A percentile compares a stretch with the other conserved stretches of the same genome.
phyloP scores from a whole-genome alignment of 148 eudicot genomes.

The Camellia granthamiana region DNA sequence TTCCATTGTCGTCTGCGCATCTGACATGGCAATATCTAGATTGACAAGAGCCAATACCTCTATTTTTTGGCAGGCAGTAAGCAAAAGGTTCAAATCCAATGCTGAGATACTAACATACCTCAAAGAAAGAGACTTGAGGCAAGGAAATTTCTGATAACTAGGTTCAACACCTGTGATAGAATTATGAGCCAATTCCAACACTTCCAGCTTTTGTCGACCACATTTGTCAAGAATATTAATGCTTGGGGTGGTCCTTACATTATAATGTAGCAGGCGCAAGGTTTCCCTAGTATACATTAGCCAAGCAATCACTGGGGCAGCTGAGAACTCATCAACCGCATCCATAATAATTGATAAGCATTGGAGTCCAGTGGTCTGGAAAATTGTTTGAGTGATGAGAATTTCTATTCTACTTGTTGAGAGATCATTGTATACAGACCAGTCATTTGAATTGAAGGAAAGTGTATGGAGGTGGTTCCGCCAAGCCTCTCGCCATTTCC shows the following conservation, averaged over 20 bases:
- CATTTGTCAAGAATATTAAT: slow-evolving; percentile 80
- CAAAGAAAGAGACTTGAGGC: slow-evolving; percentile 69
- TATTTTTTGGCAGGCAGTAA: slow-evolving; percentile 73
- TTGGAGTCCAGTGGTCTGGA: slow-evolving; percentile 73
- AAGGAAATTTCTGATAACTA: slow-evolving; percentile 71
- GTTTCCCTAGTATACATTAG: slow-evolving; percentile 81
- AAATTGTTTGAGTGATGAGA: slow-evolving; percentile 77
- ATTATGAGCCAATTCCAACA: slow-evolving; percentile 64
- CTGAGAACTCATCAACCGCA: slow-evolving; percentile 85
- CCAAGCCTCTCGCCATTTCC: slow-evolving; percentile 84
- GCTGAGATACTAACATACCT: slow-evolving; percentile 78
- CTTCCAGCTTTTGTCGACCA: slow-evolving; percentile 76
- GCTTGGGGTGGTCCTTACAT: slow-evolving; percentile 67
- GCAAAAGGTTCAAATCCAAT: slow-evolving; percentile 71
- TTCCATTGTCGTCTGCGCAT: slow-evolving; percentile 69
- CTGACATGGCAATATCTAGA: slow-evolving; percentile 76
- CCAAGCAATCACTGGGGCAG: slow-evolving; percentile 92
- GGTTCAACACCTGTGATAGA: slow-evolving; percentile 79
- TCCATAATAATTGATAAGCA: slow-evolving; percentile 65
- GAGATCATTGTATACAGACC: slow-evolving; percentile 60
- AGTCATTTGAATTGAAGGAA: slow-evolving; percentile 66
- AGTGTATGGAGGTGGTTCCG: slow-evolving; percentile 67
- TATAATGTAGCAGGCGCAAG: slow-evolving; percentile 54
- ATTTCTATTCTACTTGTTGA: slow-evolving; percentile 57
- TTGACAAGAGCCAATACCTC: slow-evolving; percentile 52